Conservation (phyloP, 495 filamentous ascomycete genomes). For the Lophiotrema nucula region DNA sequence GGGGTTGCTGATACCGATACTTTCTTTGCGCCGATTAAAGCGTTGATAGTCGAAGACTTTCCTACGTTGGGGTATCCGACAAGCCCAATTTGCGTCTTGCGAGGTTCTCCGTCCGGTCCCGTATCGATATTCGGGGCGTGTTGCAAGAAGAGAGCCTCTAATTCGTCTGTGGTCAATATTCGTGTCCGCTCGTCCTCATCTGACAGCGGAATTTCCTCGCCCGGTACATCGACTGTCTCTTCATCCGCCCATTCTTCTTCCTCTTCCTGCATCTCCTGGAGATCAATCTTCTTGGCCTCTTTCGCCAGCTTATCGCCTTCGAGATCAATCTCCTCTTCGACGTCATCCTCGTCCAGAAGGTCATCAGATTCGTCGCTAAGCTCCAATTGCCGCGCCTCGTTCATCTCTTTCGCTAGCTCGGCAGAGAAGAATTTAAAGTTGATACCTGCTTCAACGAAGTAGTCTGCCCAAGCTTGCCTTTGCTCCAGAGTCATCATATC, state of each 20-base stretch:
- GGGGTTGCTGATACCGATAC: conserved; percentile 97
- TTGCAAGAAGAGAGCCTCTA: conserved; percentile 81
- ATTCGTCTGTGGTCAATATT: conserved; percentile 87
- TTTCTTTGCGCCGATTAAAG: conserved; percentile 94
- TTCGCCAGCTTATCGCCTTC: conserved; percentile 35
- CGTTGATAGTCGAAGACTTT: conserved; percentile 99
- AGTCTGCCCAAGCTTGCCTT: conserved; percentile 79
- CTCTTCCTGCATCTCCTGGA: conserved; percentile 41
- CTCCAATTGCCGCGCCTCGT: conserved; percentile 61
- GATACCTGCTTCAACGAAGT: conserved; percentile 78
- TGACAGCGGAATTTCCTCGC: conserved; percentile 34
- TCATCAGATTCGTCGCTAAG: conserved; percentile 48
- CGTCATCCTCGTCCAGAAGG: conserved; percentile 21
- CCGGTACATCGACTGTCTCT: conserved; percentile 23
- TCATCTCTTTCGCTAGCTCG: conserved; percentile 80
- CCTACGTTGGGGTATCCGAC: conserved; percentile 99
- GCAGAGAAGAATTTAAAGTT: conserved; percentile 96
- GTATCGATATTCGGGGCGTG: conserved; percentile 44
- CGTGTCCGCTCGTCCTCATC: conserved; percentile 55
- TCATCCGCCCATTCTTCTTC: conserved; percentile 41
- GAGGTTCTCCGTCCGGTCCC: conserved; percentile 36
- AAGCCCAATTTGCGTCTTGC: conserved; percentile 84
- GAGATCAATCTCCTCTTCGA: conserved; percentile 31
- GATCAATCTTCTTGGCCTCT: conserved; percentile 36
- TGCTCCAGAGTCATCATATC: conserved; percentile 97